Conservation (phyloP, 139 green algal genomes). For the Chlorella sorokiniana region DNA sequence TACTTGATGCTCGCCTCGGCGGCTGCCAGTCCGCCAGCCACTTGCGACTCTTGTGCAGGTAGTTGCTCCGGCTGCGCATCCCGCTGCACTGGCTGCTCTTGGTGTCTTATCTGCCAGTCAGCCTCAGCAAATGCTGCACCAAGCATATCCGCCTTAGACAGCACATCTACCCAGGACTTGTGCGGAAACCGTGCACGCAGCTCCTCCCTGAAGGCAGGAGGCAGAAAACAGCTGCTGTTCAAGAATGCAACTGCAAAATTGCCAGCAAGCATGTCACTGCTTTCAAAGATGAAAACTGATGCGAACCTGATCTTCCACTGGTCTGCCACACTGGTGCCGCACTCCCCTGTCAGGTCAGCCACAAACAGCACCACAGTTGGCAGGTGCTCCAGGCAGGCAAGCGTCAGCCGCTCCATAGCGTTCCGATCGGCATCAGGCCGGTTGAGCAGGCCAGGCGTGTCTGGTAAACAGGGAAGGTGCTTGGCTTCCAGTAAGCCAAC, state of each 20-base stretch:
- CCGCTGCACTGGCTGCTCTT: not conserved
- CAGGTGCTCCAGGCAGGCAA: conserved; percentile 89
- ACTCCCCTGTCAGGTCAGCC: conserved; percentile 90
- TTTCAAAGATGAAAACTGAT: not conserved
- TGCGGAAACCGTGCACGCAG: conserved; percentile 70
- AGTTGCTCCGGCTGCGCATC: not conserved
- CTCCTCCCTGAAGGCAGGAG: conserved; percentile 43
- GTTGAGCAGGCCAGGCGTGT: conserved; percentile 93
- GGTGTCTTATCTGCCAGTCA: not conserved
- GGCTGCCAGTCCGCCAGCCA: not conserved
- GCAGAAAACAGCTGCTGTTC: conserved; percentile 28
- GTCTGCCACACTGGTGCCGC: conserved; percentile 78
- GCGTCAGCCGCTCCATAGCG: conserved; percentile 93
- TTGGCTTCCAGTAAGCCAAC: not conserved
- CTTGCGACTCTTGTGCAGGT: not conserved
- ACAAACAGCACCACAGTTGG: conserved; percentile 90
- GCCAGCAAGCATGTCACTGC: not conserved
- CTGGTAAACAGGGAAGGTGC: conserved; percentile 27
- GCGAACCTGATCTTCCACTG: conserved; percentile 72
- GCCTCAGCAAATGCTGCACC: conserved; percentile 52
- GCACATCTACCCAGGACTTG: conserved; percentile 92
- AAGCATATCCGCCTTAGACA: conserved; percentile 93
- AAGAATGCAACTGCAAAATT: not conserved
- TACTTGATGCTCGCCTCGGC: too few relatives aligned
- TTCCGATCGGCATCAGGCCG: conserved; percentile 87